Percentiles rank a stretch among this genome's conserved stretches.
Evolutionary conservation across 441 rosid genomes (phyloP).

Genomic region (Gossypium aridum): DNA sequence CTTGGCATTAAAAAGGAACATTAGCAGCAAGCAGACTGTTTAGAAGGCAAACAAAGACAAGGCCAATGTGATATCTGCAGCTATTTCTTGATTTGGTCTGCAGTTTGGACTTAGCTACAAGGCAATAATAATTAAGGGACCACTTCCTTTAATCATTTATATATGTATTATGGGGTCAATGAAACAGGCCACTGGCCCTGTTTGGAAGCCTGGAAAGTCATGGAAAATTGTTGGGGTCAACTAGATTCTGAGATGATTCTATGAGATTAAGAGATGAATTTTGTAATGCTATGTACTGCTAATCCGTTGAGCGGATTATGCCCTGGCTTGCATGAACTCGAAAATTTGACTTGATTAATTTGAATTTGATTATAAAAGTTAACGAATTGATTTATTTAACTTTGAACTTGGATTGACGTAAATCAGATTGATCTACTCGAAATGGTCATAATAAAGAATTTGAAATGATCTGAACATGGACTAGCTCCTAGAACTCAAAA

Average conservation of each 20-base stretch:
- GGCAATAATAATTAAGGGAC: slow-evolving; percentile 1
- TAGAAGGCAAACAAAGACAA: background rate
- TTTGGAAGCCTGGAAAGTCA: background rate
- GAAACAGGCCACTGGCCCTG: background rate
- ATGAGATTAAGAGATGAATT: background rate
- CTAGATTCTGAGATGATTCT: background rate
- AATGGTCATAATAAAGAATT: too few species aligned
- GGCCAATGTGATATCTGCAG: background rate
- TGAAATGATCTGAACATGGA: too few species aligned
- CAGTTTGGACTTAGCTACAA: background rate
- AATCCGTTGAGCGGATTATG: background rate
- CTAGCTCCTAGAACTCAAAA: too few species aligned
- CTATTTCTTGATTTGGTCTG: background rate
- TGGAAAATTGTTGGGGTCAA: background rate
- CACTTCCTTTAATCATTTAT: background rate
- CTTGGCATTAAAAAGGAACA: background rate
- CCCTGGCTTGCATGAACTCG: background rate
- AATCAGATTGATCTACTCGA: too few species aligned
- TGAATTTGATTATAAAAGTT: background rate
- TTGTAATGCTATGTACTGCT: background rate
- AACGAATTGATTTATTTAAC: too few species aligned
- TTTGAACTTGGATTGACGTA: too few species aligned
- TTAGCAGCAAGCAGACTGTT: background rate
- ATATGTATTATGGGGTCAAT: background rate
- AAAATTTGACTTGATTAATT: background rate